phyloP scores from a whole-genome alignment of 352 stramenopile genomes.

The Globisporangium acanthophoron region DNA sequence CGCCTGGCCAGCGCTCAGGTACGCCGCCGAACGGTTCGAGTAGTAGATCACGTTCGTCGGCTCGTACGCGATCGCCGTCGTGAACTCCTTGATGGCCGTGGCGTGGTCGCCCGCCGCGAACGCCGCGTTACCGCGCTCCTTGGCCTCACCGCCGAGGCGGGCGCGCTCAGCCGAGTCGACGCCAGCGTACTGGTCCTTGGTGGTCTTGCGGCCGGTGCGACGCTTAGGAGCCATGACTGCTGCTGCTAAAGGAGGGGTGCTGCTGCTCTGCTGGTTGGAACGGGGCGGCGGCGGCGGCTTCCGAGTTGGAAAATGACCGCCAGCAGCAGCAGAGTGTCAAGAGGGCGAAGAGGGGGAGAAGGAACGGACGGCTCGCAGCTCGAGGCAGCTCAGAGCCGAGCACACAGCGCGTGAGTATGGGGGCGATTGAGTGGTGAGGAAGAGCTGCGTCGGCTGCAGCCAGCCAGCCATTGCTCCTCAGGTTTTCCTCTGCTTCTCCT shows the following conservation, averaged over 20 bases:
- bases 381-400: neutral
- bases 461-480: neutral
- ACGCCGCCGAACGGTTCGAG: constrained; percentile 85
- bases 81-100: constrained; percentile 88
- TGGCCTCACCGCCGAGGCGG: constrained; percentile 75
- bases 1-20: constrained; percentile 73
- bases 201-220: constrained; percentile 70
- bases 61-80: constrained; percentile 80
- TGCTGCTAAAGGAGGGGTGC: neutral
- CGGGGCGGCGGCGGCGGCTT: constrained; percentile 10
- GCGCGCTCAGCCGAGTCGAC: constrained; percentile 59
- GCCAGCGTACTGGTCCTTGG: constrained; percentile 74
- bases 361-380: neutral
- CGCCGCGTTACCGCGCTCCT: constrained; percentile 80
- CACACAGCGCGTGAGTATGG: neutral
- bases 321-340: neutral
- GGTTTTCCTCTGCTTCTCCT: neutral
- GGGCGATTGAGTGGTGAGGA: constrained; percentile 11
- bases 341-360: neutral
- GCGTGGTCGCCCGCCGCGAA: constrained; percentile 73
- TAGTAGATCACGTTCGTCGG: constrained; percentile 85
- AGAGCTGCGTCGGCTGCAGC: neutral
- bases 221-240: constrained; percentile 68
- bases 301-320: constrained; percentile 35
- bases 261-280: constrained; percentile 16